Percentiles rank a stretch among this genome's conserved stretches.
These are phyloP conservation scores for Otatea glauca DNA, from an alignment of 176 grass and related monocot species.

Conservation along the genomic window DNA sequence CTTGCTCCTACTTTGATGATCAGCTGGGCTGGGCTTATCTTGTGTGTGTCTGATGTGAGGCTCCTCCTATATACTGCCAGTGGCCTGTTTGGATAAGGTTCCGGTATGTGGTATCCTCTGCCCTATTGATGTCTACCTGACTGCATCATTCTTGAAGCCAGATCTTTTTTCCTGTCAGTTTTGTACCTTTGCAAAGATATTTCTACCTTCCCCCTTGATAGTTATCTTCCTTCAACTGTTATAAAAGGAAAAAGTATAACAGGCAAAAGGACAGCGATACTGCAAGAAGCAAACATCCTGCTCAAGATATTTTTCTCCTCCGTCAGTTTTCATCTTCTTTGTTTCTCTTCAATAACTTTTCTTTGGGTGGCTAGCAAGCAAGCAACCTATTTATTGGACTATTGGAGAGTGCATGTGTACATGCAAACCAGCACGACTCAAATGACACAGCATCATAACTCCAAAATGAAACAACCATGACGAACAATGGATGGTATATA, in stretches of 20 bases:
- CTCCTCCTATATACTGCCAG: background rate
- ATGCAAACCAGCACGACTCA: background rate
- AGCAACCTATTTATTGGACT: too few relatives aligned
- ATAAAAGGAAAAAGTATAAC: background rate
- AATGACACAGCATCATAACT: background rate
- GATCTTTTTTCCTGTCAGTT: background rate
- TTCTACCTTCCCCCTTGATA: constrained; percentile 22
- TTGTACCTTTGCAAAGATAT: constrained; percentile 48
- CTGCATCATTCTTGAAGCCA: too few relatives aligned
- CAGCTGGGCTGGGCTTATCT: too few relatives aligned
- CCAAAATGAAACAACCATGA: background rate
- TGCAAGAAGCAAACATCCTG: constrained; percentile 12
- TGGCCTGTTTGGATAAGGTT: constrained; percentile 22
- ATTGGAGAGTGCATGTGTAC: background rate
- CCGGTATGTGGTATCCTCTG: constrained; percentile 31
- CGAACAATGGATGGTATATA: background rate
- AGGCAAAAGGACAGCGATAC: background rate
- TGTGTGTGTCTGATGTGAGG: background rate
- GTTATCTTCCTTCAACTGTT: constrained; percentile 24
- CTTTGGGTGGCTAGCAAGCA: too few relatives aligned
- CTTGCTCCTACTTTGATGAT: background rate
- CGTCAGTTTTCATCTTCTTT: background rate
- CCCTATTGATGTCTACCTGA: background rate
- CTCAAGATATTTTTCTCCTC: constrained; percentile 25
- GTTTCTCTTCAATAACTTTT: background rate